Base-by-base conservation (phyloP, 2,329 filamentous ascomycete genomes). In the Penicillium sp. region DNA sequence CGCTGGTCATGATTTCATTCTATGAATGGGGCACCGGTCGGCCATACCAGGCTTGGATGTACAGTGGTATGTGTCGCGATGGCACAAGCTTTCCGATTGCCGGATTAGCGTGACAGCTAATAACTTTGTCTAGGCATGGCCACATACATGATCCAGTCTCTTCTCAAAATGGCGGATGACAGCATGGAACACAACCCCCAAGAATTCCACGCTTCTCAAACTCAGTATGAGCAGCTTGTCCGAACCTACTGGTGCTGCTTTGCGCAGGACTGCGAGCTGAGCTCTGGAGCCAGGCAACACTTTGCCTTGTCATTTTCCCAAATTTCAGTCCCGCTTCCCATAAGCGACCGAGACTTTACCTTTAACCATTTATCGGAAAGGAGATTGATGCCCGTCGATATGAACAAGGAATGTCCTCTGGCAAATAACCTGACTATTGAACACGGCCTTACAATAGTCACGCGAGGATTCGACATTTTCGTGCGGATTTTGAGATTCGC, bases 31-130 rank as follows among this genome's bases (percentile, higher is more conserved):
- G 69, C 0, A 64, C 65, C 3, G 68, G 68, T 8, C 64, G 63
- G 4, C 67, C 69, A 3, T 71, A 71, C 50, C 67, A 69, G 39
- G 69, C 69, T 2, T 71, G 69, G 69, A 71, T 71, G 69, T 71
- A 71, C 47, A 71, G 69, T 41, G 69, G 68, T 70, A 56, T 16
- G 57, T 55, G 7, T 36, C 9, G n/a, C n/a, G 8, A 36, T 9
- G 6, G 33, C 31, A 14, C 1, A 36, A 16, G 7, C 14, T 33
- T 33, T 6, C 30, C 31, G 2, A 20, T 20, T 20, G 28, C 28
- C 16, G 9, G 2, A 4, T 18, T 6, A 13, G n/a, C 3, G 0
- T 5, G 36, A 16, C n/a, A 8, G 20, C 24, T 16, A 10, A 48
- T 62, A n/a, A 62, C 27, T 35, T 35, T 16, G 3, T 18, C 6